Percentiles rank a stretch among this genome's conserved stretches.
Conservation (phyloP, 1,284 basidiomycete species). For the Ustilago shanxiensis region DNA sequence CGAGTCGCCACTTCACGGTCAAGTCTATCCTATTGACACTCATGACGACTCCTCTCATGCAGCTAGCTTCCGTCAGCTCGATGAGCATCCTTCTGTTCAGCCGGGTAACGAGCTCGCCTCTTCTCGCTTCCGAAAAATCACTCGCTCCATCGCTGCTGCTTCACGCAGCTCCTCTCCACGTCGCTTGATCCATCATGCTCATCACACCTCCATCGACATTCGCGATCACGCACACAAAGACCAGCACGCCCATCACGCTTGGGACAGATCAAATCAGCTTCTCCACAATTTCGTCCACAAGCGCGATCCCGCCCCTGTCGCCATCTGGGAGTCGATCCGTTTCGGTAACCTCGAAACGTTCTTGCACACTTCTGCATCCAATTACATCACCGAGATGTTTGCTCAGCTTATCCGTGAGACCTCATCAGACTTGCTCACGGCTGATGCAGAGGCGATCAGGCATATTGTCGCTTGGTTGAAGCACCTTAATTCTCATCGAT, state of each 20-base stretch:
- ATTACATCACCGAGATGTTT: slow-evolving; percentile 55
- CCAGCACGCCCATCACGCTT: slow-evolving; percentile 9
- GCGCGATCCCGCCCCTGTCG: slow-evolving; percentile 53
- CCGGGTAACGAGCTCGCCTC: slow-evolving; percentile 40
- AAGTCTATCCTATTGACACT: slow-evolving; percentile 24
- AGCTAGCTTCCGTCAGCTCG: slow-evolving; percentile 41
- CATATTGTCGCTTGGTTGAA: slow-evolving; percentile 48
- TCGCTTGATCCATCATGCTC: slow-evolving; percentile 28
- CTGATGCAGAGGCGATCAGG: slow-evolving; percentile 42
- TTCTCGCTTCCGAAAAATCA: slow-evolving; percentile 45
- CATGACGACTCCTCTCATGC: not conserved
- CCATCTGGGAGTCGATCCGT: slow-evolving; percentile 63
- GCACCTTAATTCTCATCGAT: slow-evolving; percentile 53
- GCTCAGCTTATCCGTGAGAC: slow-evolving; percentile 50
- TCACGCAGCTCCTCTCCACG: slow-evolving; percentile 45
- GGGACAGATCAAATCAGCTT: slow-evolving; percentile 34
- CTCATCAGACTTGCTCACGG: slow-evolving; percentile 40
- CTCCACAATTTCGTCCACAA: slow-evolving; percentile 47
- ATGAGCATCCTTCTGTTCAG: slow-evolving; percentile 46
- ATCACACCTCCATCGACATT: slow-evolving; percentile 18
- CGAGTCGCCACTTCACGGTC: slow-evolving; percentile 36
- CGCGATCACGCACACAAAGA: slow-evolving; percentile 20
- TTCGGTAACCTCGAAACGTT: slow-evolving; percentile 56
- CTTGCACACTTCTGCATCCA: slow-evolving; percentile 48
- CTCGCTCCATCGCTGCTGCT: slow-evolving; percentile 41